Conservation (phyloP, 139 green algal genomes). For the Chlorella sp. region DNA sequence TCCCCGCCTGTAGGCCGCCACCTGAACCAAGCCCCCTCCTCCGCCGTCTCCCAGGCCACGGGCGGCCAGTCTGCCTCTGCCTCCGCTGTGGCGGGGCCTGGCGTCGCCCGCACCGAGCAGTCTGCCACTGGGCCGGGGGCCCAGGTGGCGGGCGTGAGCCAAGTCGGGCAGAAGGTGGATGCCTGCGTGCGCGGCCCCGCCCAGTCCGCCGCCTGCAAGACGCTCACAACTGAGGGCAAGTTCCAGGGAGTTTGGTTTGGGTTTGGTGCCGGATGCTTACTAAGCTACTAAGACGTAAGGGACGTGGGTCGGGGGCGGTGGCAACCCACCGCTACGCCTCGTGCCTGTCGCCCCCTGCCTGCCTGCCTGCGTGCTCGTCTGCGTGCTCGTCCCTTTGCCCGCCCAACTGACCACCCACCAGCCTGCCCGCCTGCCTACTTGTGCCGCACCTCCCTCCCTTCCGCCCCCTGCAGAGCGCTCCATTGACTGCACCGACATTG, state of each 20-base stretch:
- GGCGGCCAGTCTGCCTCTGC: slow-evolving; percentile 18
- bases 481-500: slow-evolving; percentile 39
- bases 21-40: background rate
- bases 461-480: background rate
- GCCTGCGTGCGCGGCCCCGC: slow-evolving; percentile 25
- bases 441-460: background rate
- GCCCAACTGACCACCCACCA: background rate
- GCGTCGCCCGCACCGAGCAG: slow-evolving; percentile 2
- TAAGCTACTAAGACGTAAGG: no score
- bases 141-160: slow-evolving; percentile 9
- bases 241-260: background rate
- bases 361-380: background rate
- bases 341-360: no score
- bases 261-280: background rate
- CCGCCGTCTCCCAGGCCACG: background rate
- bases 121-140: slow-evolving; percentile 16
- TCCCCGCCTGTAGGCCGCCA: background rate
- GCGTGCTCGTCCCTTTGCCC: no score
- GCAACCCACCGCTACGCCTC: background rate
- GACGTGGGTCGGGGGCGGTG: no score
- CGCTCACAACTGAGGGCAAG: slow-evolving; percentile 21
- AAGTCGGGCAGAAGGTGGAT: slow-evolving; percentile 26
- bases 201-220: slow-evolving; percentile 23
- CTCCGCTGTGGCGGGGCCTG: background rate
- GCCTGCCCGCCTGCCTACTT: background rate